Conservation (phyloP, 495 filamentous ascomycete species). For the Podospora pseudoanserina region DNA sequence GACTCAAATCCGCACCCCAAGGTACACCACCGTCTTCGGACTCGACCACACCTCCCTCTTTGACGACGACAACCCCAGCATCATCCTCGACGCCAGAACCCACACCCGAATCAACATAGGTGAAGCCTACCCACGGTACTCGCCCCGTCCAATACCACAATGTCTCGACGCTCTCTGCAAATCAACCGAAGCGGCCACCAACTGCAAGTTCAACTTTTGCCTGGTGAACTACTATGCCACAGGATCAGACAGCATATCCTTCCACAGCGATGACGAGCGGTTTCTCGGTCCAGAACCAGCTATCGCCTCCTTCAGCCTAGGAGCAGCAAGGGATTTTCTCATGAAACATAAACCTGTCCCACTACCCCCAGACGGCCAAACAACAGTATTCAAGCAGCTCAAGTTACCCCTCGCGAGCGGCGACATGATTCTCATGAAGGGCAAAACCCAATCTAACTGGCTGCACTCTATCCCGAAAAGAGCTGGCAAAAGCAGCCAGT, state of each 20-base stretch:
- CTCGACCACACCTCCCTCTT: constrained; percentile 59
- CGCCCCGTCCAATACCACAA: constrained; percentile 62
- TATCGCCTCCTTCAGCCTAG: constrained; percentile 70
- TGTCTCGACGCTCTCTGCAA: constrained; percentile 57
- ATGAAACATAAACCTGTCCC: constrained; percentile 64
- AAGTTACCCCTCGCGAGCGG: constrained; percentile 60
- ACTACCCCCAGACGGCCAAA: constrained; percentile 19
- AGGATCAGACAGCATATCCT: constrained; percentile 67
- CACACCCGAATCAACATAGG: constrained; percentile 30
- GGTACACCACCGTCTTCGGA: constrained; percentile 66
- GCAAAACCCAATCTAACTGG: constrained; percentile 66
- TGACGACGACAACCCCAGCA: constrained; percentile 30
- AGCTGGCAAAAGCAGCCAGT: constrained; percentile 47
- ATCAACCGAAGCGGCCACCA: constrained; percentile 56
- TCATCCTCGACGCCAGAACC: constrained; percentile 47
- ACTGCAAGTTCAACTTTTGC: constrained; percentile 65
- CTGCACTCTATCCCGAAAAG: constrained; percentile 73
- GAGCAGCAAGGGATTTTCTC: constrained; percentile 61
- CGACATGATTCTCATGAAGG: constrained; percentile 72
- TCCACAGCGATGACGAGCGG: constrained; percentile 71
- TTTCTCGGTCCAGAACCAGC: constrained; percentile 64
- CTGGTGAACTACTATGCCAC: constrained; percentile 74
- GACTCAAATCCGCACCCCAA: constrained; percentile 33
- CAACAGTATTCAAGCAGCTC: constrained; percentile 38
- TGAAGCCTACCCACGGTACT: constrained; percentile 48